phyloP scores from a whole-genome alignment of 345 rosid genomes.

The Mallotus nudiflorus region DNA sequence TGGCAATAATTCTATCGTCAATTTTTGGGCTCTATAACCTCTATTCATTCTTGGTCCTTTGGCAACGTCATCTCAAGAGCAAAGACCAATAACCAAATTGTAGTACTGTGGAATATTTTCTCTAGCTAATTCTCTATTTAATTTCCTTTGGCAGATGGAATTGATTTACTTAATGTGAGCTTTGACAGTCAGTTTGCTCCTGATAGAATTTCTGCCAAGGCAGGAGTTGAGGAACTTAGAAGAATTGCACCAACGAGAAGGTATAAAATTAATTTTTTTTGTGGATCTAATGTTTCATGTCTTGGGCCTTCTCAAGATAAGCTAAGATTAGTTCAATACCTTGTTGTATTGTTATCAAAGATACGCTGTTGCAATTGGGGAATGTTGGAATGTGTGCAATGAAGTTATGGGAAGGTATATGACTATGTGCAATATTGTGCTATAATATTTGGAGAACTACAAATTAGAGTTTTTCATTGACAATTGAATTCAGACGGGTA shows the following conservation, averaged over 20 bases:
- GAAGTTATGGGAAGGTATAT: not conserved
- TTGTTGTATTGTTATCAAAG: too few relatives aligned
- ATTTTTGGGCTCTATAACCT: not conserved
- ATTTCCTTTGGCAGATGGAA: conserved; percentile 54
- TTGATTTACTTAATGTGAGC: conserved; percentile 90
- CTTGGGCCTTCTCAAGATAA: not conserved
- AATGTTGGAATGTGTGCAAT: not conserved
- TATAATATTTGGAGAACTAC: not conserved
- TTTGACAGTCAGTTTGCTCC: conserved; percentile 91
- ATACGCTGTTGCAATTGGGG: not conserved
- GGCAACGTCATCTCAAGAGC: not conserved
- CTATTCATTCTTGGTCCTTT: not conserved
- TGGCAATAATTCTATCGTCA: not conserved
- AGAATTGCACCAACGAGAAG: conserved; percentile 73
- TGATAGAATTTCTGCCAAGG: conserved; percentile 81
- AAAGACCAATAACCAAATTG: not conserved
- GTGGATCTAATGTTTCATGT: not conserved
- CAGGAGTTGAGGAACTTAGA: conserved; percentile 70
- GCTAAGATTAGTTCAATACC: not conserved
- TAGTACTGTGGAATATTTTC: conserved; percentile 9
- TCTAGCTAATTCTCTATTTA: conserved; percentile 8
- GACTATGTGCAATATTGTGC: too few relatives aligned
- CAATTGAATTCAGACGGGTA: not conserved
- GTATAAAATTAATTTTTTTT: conserved; percentile 31
- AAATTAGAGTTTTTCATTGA: too few relatives aligned